Evolutionary conservation across 257 asterid genomes (phyloP), one percentile per base, ranked within the genome.

Genomic region (Solanum megistacrolobum): DNA sequence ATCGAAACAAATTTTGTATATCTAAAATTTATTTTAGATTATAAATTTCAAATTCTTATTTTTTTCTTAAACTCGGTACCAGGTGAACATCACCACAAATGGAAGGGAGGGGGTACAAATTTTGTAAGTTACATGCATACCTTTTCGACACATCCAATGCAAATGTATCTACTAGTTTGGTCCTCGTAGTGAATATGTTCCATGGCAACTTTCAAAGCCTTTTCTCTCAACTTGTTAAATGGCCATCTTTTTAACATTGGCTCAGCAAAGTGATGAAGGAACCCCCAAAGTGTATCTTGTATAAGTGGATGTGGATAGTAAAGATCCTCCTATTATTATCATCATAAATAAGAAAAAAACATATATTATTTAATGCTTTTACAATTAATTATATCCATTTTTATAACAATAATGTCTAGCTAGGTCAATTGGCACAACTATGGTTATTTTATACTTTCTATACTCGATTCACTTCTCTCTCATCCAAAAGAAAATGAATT

Each of bases 151-250:
- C 91, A 85, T 38, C 95, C 95, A 13, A 93, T 88, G 89, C 92
- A 91, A 8, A 94, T 85, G 73, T 94, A 94, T 84, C 90, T 89
- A 87, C 92, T 93, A 29, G 87, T 91, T 89, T 90, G 23, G 58
- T 94, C 96, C 88, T 94, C 96, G 13, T 93, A 94, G 72, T 89
- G 92, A 41, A 94, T 88, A 87, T 91, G 95, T 32, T 93, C 88
- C 89, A 94, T 93, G 14, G 91, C 93, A 35, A 90, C 34, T 21
- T 87, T 76, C 71, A 94, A 16, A 39, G 94, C 94, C 35, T 76
- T 93, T 12, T 92, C 87, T 89, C 94, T 90, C 35, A 93, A 20
- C 35, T 79, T 87, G 3, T 91, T 90, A n/a, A 92, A 93, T 0
- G 96, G 96, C 95, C 94, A 94, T n/a, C 84, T 86, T 48, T 14